Evolutionary conservation across 1,139 yeast genomes (phyloP).

Genomic region (Pichia sp.): DNA sequence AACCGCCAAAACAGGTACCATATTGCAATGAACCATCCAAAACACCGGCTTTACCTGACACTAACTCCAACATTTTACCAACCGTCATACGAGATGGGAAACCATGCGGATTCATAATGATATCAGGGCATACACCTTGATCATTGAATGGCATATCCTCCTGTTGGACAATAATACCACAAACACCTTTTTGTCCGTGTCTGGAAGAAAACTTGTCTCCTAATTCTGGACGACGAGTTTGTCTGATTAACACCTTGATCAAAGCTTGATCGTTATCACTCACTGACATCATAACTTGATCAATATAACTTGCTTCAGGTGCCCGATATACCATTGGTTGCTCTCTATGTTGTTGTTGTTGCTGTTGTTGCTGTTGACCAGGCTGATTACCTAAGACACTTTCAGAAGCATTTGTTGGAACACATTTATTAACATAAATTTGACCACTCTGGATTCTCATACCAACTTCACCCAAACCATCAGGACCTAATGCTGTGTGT

Average conservation of each 20-base stretch:
- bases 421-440: slow-evolving; percentile 85
- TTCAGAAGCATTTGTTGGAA: slow-evolving; percentile 83
- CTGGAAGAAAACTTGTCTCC: slow-evolving; percentile 97
- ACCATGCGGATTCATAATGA: slow-evolving; percentile 98
- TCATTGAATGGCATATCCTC: slow-evolving; percentile 96
- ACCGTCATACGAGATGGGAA: slow-evolving; percentile 99
- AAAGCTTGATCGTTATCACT: slow-evolving; percentile 93
- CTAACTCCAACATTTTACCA: slow-evolving; percentile 94
- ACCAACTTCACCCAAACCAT: slow-evolving; percentile 97
- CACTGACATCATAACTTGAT: slow-evolving; percentile 96
- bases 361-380: slow-evolving; percentile 16
- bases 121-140: slow-evolving; percentile 85
- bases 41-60: slow-evolving; percentile 97
- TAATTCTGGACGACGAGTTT: slow-evolving; percentile 94
- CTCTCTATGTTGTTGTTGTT: slow-evolving; percentile 40
- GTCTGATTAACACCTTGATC: slow-evolving; percentile 85
- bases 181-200: slow-evolving; percentile 98
- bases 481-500: slow-evolving; percentile 82
- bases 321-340: slow-evolving; percentile 89
- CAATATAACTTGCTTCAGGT: slow-evolving; percentile 92
- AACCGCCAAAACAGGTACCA: slow-evolving; percentile 98
- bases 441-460: slow-evolving; percentile 86
- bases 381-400: slow-evolving; percentile 44
- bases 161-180: slow-evolving; percentile 94
- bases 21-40: slow-evolving; percentile 85